phyloP scores from a whole-genome alignment of 1,284 basidiomycete species.

The Pholiota adiposa region DNA sequence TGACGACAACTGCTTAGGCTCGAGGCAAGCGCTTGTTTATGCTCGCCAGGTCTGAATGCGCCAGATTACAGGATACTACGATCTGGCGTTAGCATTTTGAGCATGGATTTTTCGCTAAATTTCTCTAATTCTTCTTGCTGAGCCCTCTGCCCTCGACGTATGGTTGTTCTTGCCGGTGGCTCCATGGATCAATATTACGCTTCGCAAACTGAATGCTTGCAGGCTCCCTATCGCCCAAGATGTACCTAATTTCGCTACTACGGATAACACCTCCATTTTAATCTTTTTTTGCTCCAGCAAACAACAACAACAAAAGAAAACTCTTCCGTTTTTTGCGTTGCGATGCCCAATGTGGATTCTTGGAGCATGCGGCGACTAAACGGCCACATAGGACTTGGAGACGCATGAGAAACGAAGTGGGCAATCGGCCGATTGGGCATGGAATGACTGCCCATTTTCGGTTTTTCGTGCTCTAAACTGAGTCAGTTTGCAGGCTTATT shows the following conservation, averaged over 20 bases:
- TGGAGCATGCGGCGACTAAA: neutral
- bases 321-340: neutral
- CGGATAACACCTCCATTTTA: neutral
- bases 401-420: neutral
- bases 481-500: constrained; percentile 14
- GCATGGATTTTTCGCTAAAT: too few relatives aligned
- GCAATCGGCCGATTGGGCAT: constrained; percentile 12
- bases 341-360: neutral
- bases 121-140: neutral
- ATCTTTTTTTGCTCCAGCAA: neutral
- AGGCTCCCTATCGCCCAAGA: constrained; percentile 9
- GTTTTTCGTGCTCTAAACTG: constrained; percentile 5
- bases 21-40: too few relatives aligned
- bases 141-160: neutral
- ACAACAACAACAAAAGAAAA: neutral
- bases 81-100: neutral
- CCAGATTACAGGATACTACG: constrained; percentile 9
- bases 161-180: neutral
- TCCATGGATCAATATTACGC: constrained; percentile 5
- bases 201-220: neutral
- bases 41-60: neutral
- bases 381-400: constrained; percentile 2
- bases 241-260: neutral
- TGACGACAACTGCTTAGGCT: neutral
- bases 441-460: neutral